Conservation (phyloP, 2,329 filamentous ascomycete species). For the Massarina eburnea region DNA sequence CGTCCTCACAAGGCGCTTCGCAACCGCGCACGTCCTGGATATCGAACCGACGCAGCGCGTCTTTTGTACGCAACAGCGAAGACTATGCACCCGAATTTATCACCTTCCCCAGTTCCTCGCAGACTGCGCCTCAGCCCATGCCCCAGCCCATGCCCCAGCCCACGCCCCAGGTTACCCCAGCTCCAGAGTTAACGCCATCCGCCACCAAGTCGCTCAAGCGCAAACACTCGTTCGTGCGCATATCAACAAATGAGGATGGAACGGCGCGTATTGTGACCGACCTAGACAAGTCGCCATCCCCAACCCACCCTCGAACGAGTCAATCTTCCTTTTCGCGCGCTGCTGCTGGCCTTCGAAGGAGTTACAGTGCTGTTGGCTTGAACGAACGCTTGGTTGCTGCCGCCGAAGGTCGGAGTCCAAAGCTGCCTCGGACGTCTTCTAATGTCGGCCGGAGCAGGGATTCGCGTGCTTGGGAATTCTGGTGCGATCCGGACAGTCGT, state of each 20-base stretch:
- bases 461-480: slow-evolving; percentile 87
- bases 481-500: slow-evolving; percentile 77
- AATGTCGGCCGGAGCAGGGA: slow-evolving; percentile 76
- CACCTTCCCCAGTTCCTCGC: slow-evolving; percentile 27
- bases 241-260: slow-evolving; percentile 84
- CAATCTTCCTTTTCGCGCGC: slow-evolving; percentile 43
- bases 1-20: slow-evolving; percentile 33
- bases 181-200: slow-evolving; percentile 54
- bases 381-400: slow-evolving; percentile 37
- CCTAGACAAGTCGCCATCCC: slow-evolving; percentile 69
- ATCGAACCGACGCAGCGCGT: slow-evolving; percentile 49
- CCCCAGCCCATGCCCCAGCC: not conserved
- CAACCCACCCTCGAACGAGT: slow-evolving; percentile 56
- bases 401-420: slow-evolving; percentile 32
- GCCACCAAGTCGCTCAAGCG: slow-evolving; percentile 47
- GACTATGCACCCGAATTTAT: slow-evolving; percentile 36
- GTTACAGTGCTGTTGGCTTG: slow-evolving; percentile 64
- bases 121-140: slow-evolving; percentile 5
- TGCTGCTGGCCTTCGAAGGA: slow-evolving; percentile 64
- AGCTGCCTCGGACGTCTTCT: slow-evolving; percentile 52
- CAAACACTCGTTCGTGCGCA: slow-evolving; percentile 62
- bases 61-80: slow-evolving; percentile 40
- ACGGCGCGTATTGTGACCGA: slow-evolving; percentile 81
- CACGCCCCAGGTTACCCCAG: not conserved
- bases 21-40: slow-evolving; percentile 45